Evolutionary conservation across 345 rosid genomes (phyloP).

Genomic region (Camelina hispida): DNA sequence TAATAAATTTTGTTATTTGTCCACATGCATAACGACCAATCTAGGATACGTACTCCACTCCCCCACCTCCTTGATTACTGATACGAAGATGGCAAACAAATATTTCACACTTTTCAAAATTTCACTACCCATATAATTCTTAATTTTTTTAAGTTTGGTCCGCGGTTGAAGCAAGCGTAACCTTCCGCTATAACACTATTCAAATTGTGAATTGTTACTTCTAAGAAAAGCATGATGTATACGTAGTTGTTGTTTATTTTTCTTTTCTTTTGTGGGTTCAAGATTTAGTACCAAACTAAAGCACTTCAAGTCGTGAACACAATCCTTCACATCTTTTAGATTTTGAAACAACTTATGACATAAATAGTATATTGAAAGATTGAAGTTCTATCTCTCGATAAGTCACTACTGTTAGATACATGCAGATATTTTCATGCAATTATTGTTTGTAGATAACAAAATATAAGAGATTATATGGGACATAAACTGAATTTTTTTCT

Average conservation of each 20-base stretch:
- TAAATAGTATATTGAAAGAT: not conserved
- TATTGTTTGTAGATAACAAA: too few species aligned
- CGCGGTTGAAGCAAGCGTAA: not conserved
- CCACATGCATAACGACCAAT: too few species aligned
- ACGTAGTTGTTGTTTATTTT: not conserved
- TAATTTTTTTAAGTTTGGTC: not conserved
- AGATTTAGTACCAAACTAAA: conserved; percentile 52
- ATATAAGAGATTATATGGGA: not conserved
- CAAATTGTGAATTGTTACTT: not conserved
- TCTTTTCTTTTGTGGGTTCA: conserved; percentile 51
- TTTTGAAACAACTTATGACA: not conserved
- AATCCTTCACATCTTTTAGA: conserved; percentile 44
- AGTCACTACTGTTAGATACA: not conserved
- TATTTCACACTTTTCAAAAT: too few species aligned
- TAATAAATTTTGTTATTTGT: too few species aligned
- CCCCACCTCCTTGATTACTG: too few species aligned
- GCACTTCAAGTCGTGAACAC: conserved; percentile 51
- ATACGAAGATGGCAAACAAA: too few species aligned
- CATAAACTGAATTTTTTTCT: not conserved
- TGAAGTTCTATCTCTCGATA: not conserved
- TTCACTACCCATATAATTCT: too few species aligned
- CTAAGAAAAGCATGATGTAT: not conserved
- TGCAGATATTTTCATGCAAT: not conserved
- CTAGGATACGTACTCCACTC: too few species aligned
- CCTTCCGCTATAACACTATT: not conserved